Evolutionary conservation across 305 asterid species (phyloP).

Genomic region (Salvia sclarea): DNA sequence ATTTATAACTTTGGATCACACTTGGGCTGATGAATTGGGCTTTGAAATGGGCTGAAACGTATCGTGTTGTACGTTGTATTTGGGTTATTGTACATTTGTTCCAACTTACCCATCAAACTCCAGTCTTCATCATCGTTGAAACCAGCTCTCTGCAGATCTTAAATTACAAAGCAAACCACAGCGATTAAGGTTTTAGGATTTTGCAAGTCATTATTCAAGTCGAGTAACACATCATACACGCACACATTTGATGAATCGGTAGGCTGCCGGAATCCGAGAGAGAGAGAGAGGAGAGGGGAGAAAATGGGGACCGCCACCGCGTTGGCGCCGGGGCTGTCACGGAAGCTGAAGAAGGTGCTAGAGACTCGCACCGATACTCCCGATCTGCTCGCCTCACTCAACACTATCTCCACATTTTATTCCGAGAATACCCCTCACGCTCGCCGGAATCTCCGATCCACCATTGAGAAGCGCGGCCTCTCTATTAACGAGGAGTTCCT

Average conservation of each 20-base stretch:
- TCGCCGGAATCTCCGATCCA: constrained; percentile 96
- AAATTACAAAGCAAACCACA: constrained; percentile 23
- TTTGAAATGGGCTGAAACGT: neutral
- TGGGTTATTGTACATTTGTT: constrained; percentile 25
- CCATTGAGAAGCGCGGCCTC: constrained; percentile 88
- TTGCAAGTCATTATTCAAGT: constrained; percentile 22
- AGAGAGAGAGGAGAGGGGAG: constrained; percentile 19
- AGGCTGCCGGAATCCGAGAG: constrained; percentile 35
- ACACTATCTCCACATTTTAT: constrained; percentile 82
- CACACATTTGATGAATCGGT: constrained; percentile 28
- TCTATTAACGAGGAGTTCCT: constrained; percentile 89
- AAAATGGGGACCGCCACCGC: constrained; percentile 85
- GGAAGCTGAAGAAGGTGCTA: constrained; percentile 98
- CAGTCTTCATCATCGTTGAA: constrained; percentile 33
- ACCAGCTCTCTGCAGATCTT: constrained; percentile 36
- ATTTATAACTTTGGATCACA: neutral
- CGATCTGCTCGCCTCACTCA: constrained; percentile 88
- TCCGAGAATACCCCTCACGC: constrained; percentile 71
- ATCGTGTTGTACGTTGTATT: neutral
- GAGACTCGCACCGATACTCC: constrained; percentile 91
- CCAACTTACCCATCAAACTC: constrained; percentile 24
- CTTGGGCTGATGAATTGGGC: neutral
- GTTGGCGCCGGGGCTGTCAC: constrained; percentile 97
- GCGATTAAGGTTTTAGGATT: constrained; percentile 30
- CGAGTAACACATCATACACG: neutral